phyloP scores from a whole-genome alignment of 139 green algal genomes.

The Micromonas pusilla region DNA sequence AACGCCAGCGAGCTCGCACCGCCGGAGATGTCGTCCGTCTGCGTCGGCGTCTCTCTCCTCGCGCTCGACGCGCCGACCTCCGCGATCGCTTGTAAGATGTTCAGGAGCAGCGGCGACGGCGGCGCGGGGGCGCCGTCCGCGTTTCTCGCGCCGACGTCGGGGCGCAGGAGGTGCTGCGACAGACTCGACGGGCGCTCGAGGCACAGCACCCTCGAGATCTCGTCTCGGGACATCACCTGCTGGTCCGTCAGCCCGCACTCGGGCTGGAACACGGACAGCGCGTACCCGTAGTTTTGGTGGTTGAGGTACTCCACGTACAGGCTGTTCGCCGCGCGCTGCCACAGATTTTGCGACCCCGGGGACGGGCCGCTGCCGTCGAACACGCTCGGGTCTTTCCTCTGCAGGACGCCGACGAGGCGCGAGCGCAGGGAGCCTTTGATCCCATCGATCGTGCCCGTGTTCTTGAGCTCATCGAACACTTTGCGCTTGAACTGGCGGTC shows the following conservation, averaged over 20 bases:
- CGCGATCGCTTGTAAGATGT: slow-evolving; percentile 1
- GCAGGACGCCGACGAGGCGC: background rate
- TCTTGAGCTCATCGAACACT: background rate
- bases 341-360: slow-evolving; percentile 16
- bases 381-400: background rate
- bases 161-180: background rate
- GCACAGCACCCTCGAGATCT: background rate
- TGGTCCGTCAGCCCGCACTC: slow-evolving; percentile 33
- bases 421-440: background rate
- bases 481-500: background rate
- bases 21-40: slow-evolving; percentile 4
- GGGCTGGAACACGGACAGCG: slow-evolving; percentile 49
- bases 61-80: background rate
- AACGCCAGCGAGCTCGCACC: background rate
- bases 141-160: too few relatives aligned
- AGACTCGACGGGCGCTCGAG: background rate
- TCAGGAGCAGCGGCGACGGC: background rate
- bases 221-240: background rate
- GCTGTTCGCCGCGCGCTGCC: slow-evolving; percentile 37
- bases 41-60: background rate
- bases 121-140: too few relatives aligned
- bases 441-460: background rate
- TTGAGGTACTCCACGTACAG: slow-evolving; percentile 51
- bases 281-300: slow-evolving; percentile 38
- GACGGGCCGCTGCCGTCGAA: background rate